Conservation (phyloP, 78 protist species). For the Dictyostelium citrinum region DNA sequence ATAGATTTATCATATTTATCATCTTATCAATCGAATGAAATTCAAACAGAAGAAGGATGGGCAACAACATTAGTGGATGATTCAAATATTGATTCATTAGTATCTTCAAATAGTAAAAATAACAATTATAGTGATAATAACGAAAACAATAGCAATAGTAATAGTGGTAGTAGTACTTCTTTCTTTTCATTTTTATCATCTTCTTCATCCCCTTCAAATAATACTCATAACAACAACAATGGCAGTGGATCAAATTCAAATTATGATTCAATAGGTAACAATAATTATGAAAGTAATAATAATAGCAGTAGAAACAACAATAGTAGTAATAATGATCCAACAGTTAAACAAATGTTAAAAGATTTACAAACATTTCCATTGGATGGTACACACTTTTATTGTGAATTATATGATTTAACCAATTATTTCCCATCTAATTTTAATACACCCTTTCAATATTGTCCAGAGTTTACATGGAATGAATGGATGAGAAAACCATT, state of each 20-base stretch:
- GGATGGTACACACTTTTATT: slow-evolving; percentile 64
- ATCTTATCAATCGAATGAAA: slow-evolving; percentile 17
- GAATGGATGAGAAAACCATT: slow-evolving; percentile 74
- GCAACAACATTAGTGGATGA: neutral
- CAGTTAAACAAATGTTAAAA: neutral
- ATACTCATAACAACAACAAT: neutral
- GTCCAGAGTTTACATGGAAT: slow-evolving; percentile 74
- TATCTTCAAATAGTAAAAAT: neutral
- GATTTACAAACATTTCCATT: slow-evolving; percentile 45
- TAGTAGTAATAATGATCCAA: neutral
- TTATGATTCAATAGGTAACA: neutral
- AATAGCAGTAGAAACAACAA: neutral
- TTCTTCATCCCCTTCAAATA: neutral
- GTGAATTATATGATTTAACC: slow-evolving; percentile 57
- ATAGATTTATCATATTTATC: slow-evolving; percentile 60
- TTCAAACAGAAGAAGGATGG: slow-evolving; percentile 23
- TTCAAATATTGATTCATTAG: neutral
- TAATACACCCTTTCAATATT: slow-evolving; percentile 29
- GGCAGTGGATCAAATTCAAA: neutral
- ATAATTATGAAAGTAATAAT: neutral
- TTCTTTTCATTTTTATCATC: neutral
- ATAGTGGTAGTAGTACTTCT: neutral
- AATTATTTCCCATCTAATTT: slow-evolving; percentile 38
- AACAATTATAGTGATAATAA: neutral
- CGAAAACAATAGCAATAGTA: neutral